A percentile compares a stretch with the other conserved stretches of the same genome.
Evolutionary conservation across 75 land plant genomes (phyloP).

Genomic region (Sequoiadendron giganteum): DNA sequence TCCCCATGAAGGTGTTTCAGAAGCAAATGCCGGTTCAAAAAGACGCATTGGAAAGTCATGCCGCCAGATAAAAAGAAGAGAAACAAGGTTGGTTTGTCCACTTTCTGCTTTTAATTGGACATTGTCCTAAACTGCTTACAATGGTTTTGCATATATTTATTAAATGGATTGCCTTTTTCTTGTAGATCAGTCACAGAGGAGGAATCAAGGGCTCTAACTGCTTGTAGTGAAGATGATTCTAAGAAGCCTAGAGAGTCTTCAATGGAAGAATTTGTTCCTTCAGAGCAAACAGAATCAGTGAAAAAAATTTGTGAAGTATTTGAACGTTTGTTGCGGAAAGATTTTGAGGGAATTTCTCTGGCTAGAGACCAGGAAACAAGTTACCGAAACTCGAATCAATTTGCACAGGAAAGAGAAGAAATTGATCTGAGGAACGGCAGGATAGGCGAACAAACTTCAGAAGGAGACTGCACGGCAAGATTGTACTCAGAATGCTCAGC

Average conservation of each 20-base stretch:
- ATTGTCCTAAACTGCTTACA: not conserved
- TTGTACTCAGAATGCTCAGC: not conserved
- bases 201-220: constrained; percentile 1
- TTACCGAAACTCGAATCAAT: not conserved
- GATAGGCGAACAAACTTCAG: constrained; percentile 8
- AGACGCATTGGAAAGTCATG: constrained; percentile 59
- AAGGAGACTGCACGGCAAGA: not conserved
- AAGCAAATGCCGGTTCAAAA: constrained; percentile 39
- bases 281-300: not conserved
- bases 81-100: constrained; percentile 28
- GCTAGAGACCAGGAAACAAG: not conserved
- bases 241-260: not conserved
- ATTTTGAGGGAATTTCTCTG: not conserved
- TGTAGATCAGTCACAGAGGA: constrained; percentile 1
- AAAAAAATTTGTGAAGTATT: not conserved
- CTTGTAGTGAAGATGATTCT: not conserved
- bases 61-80: constrained; percentile 44
- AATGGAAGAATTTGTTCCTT: not conserved
- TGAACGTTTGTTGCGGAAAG: not conserved
- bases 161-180: not conserved
- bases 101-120: not conserved
- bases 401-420: not conserved
- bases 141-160: not conserved
- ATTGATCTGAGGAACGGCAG: not conserved
- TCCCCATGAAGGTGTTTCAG: constrained; percentile 10